Conservation (phyloP, 2,329 filamentous ascomycete genomes). For the Curvularia lunata region DNA sequence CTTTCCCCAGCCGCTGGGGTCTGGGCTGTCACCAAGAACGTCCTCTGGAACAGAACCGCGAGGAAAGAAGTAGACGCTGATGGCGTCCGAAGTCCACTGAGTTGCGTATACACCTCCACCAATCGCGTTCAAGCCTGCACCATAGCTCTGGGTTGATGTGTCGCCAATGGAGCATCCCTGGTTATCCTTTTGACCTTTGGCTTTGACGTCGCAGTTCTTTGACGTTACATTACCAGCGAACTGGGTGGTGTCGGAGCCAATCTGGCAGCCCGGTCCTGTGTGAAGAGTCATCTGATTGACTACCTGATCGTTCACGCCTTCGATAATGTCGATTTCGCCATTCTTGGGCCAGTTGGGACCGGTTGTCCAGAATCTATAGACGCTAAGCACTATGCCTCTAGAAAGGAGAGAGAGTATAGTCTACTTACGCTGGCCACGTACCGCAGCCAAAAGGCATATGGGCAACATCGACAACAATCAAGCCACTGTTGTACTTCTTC, state of each 20-base stretch:
- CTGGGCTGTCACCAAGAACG: slow-evolving; percentile 64
- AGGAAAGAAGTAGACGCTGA: slow-evolving; percentile 84
- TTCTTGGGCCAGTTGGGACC: slow-evolving; percentile 42
- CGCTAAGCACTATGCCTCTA: slow-evolving; percentile 15
- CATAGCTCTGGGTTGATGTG: slow-evolving; percentile 54
- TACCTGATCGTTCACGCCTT: slow-evolving; percentile 54
- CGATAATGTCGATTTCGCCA: slow-evolving; percentile 60
- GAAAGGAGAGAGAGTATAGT: background rate
- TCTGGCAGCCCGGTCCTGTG: slow-evolving; percentile 53
- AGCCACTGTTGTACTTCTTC: slow-evolving; percentile 54
- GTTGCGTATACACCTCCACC: slow-evolving; percentile 56
- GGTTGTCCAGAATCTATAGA: slow-evolving; percentile 40
- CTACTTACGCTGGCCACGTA: slow-evolving; percentile 57
- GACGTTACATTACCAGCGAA: slow-evolving; percentile 59
- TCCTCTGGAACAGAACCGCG: slow-evolving; percentile 70
- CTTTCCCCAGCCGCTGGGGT: slow-evolving; percentile 71
- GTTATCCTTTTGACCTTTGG: slow-evolving; percentile 48
- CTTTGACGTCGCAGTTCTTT: slow-evolving; percentile 57
- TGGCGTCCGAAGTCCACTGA: slow-evolving; percentile 71
- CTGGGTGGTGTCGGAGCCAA: slow-evolving; percentile 46
- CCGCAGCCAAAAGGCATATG: slow-evolving; percentile 61
- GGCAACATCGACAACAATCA: slow-evolving; percentile 58
- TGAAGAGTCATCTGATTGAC: slow-evolving; percentile 57
- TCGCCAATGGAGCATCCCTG: slow-evolving; percentile 54
- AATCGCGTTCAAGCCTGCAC: slow-evolving; percentile 59